Percentiles rank a stretch among this genome's conserved stretches.
These are phyloP conservation scores for Aspergillus sp. DNA, from an alignment of 2,329 filamentous ascomycete genomes.

Conservation along the genomic window DNA sequence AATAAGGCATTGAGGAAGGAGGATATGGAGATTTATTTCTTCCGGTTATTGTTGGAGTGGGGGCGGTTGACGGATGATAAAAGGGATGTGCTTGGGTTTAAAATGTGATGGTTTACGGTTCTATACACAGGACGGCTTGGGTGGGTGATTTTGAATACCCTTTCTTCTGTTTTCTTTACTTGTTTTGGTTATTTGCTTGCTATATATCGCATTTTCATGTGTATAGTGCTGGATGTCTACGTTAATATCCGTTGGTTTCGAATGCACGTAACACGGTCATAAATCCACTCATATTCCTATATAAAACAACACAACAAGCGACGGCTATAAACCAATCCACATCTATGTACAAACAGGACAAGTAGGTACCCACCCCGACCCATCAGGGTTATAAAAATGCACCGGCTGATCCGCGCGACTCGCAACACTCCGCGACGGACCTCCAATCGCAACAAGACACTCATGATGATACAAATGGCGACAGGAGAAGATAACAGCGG, in stretches of 20 bases:
- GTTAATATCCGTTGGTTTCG: background rate
- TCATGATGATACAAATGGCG: slow-evolving; percentile 43
- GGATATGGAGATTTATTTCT: slow-evolving; percentile 77
- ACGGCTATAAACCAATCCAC: background rate
- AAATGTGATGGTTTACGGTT: slow-evolving; percentile 3
- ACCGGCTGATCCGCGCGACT: slow-evolving; percentile 1
- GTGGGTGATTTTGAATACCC: background rate
- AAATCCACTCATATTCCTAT: background rate
- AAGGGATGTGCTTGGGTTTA: slow-evolving; percentile 43
- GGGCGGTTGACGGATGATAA: slow-evolving; percentile 60
- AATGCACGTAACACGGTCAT: background rate
- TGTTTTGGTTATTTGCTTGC: background rate
- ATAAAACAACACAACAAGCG: background rate
- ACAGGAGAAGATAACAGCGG: slow-evolving; percentile 43
- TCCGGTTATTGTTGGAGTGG: slow-evolving; percentile 71
- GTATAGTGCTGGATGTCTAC: background rate
- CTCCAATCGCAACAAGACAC: slow-evolving; percentile 32
- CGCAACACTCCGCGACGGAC: background rate
- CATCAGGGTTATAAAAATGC: slow-evolving; percentile 16
- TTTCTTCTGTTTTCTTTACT: background rate
- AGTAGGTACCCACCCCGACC: slow-evolving; percentile 21
- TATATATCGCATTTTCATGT: background rate
- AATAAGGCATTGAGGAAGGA: slow-evolving; percentile 56
- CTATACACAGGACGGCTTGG: background rate
- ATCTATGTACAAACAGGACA: slow-evolving; percentile 36